Evolutionary conservation across 2,329 filamentous ascomycete genomes (phyloP), one percentile per base, ranked within the genome.

Genomic region (Domatiomyces globalis): DNA sequence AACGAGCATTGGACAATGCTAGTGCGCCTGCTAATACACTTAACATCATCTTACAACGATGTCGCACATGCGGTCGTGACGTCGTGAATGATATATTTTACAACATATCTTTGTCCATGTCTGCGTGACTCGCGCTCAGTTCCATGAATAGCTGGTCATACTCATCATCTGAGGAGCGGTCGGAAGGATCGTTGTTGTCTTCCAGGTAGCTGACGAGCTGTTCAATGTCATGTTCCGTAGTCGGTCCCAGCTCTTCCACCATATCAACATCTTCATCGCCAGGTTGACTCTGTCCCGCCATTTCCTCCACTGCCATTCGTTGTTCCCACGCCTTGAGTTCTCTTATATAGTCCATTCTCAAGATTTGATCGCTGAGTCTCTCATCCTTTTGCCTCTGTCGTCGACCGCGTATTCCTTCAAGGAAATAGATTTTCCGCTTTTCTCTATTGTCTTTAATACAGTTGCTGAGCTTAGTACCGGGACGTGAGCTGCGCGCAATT

Each of bases 81-180:
- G 12, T 33, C 10, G 33, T 39, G 33, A 15, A 39, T 39, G 33
- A 10, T 15, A 39, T 39, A 15, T 15, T 39, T 39, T 39, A 39
- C 33, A 39, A 2, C 33, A 39, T 39, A 15, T 15, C 10, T 15
- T 39, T 4, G 5, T 15, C 33, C 33, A 39, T 15, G 10, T 39
- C 33, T 39, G 9, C 5, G 33, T 10, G 33, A 15, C 33, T 15
- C 33, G 4, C 5, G 33, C 33, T 39, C 33, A 85, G 63, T 58
- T 86, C 80, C 70, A 79, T 77, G 63, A 95, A 81, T 6, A 81
- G 67, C 55, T 69, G 68, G 59, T 81, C 77, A 59, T 80, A 81
- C 55, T 80, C 78, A 36, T 75, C 73, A n/a, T 78, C 77, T 55
- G 80, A 77, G 63, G 50, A 64, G 66, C 42, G 57, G 51, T 48